Evolutionary conservation across 2,329 filamentous ascomycete species (phyloP), one percentile per base, ranked within the genome.

Genomic region (Chaetoscypha palmicola): DNA sequence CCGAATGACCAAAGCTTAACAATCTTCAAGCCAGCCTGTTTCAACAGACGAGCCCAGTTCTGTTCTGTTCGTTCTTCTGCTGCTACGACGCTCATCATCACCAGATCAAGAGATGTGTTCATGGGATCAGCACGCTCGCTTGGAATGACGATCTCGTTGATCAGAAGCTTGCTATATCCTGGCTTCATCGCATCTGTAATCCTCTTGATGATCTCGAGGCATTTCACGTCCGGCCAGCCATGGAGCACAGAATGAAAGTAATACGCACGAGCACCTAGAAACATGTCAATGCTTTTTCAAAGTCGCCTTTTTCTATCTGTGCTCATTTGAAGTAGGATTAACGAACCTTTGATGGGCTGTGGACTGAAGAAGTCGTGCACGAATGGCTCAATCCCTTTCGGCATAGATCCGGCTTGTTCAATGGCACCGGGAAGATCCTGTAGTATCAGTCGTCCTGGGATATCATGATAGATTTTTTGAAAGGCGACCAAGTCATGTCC

Each of bases 141-240:
- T 16, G 56, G 61, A 10, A 66, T 52, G 9, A 68, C 47, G 22
- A 59, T 58, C 54, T 70, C 60, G 31, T 67, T 60, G 3, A 58
- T 52, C 5, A 58, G 35, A 22, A 58, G 41, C 12, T 43, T 47
- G 5, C 46, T 52, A 16, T 52, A 47, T 5, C 56, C 56, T 53
- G 5, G 53, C 55, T 19, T 51, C 58, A 64, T 62, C 0, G 56
- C 56, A 2, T 41, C 40, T 10, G 35, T 54, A 7, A 58, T 47
- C 5, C 56, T 48, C 2, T 45, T 22, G 8, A 52, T 19, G 17
- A 50, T 51, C 3, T 28, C 20, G 14, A 31, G 3, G 23, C 16
- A 14, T n/a, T 36, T n/a, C 21, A 47, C 35, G 26, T 52, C 56
- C 8, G 55, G 50, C 58, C 58, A 62, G 47, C 63, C 60, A 43